Conservation (phyloP, 306 rosid species). For the Coriaria nepalensis region DNA sequence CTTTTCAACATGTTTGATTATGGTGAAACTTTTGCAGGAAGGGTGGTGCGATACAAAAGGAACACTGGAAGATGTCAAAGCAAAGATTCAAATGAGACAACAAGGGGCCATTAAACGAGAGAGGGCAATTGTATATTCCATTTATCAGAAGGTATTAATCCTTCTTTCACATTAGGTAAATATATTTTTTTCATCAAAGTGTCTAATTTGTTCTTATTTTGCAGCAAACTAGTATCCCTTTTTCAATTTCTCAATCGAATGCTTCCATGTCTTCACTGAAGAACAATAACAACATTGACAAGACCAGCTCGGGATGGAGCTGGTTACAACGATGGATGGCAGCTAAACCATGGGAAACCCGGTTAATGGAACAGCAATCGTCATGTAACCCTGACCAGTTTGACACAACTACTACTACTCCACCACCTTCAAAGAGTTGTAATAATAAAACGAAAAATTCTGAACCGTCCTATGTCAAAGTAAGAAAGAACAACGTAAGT, state of each 20-base stretch:
- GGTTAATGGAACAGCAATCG: constrained; percentile 48
- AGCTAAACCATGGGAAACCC: constrained; percentile 95
- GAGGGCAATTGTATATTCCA: constrained; percentile 81
- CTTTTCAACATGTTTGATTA: too few species aligned
- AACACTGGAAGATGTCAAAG: constrained; percentile 57
- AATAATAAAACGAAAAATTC: constrained; percentile 31
- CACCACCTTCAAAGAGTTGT: constrained; percentile 20
- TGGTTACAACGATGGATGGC: constrained; percentile 99
- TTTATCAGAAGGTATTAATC: constrained; percentile 72
- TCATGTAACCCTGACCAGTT: constrained; percentile 22
- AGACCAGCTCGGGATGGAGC: constrained; percentile 80
- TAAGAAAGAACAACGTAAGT: constrained; percentile 70
- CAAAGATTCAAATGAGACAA: constrained; percentile 81
- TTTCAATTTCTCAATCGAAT: constrained; percentile 20
- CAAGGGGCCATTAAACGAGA: constrained; percentile 92
- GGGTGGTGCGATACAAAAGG: constrained; percentile 98
- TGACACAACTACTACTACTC: constrained; percentile 39
- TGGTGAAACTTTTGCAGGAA: constrained; percentile 32
- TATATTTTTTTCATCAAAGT: too few species aligned
- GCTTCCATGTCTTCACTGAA: constrained; percentile 26
- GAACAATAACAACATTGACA: constrained; percentile 37
- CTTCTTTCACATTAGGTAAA: too few species aligned
- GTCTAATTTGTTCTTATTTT: too few species aligned
- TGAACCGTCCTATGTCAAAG: constrained; percentile 42
- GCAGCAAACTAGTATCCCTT: constrained; percentile 1